Evolutionary conservation across 148 eudicot genomes (phyloP), one percentile per base, ranked within the genome.

Genomic region (Camellia sinensis): DNA sequence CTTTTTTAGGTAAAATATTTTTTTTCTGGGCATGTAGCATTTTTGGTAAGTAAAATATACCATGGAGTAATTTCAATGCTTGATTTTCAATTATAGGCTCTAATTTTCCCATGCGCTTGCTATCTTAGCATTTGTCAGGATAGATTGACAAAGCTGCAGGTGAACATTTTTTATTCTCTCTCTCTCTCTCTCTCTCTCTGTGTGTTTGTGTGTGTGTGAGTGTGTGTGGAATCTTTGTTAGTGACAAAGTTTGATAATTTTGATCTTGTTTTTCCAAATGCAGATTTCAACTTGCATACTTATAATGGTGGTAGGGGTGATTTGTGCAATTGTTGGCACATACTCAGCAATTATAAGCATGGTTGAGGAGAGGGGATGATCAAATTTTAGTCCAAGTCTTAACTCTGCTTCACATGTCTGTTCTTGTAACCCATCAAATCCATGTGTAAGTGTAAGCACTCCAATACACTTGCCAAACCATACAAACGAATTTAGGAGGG

Each of bases 61-160:
- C 37, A 29, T 29, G 37, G 69, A 11, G 6, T 67, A 3, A 57
- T 19, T 48, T 48, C 11, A 65, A 19, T 37, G 15, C 41, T 19
- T 60, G 17, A 40, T 50, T 63, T 48, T 63, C 43, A 13, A 67
- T 76, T 15, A 44, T 73, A 88, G 90, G 73, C 85, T 52, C 43
- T 88, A 43, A 46, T 88, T 41, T 50, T 88, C 19, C 90, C 88
- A 1, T 85, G 88, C 57, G 85, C 83, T 5, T 88, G 90, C 82
- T 88, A 88, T 60, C 84, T 88, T 72, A 79, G 79, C 56, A 72
- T 88, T 76, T 61, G 81, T 72, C 68, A 37, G 8, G 75, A 70
- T 3, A 77, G 76, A 57, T 67, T 87, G 59, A 68, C 78, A 37
- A 81, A 77, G 44, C 46, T 69, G 13, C 75, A 87, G 90, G 90